phyloP scores from a whole-genome alignment of 2,329 filamentous ascomycete genomes.

The Neoascochyta sp. region DNA sequence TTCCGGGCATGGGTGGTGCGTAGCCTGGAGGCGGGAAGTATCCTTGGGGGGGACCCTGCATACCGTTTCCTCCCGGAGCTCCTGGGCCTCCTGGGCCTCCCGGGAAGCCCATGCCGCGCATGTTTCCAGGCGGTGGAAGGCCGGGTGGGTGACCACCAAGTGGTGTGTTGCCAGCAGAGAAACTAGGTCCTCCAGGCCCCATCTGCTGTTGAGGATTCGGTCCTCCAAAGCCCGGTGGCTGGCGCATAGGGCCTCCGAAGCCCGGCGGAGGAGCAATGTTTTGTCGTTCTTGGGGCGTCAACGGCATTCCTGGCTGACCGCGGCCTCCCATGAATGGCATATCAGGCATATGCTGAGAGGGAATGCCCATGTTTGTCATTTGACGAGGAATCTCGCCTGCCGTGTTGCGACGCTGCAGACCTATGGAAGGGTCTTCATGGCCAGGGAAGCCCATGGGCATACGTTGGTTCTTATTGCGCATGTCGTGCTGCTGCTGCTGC shows the following conservation, averaged over 20 bases:
- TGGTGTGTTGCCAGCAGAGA: constrained; percentile 39
- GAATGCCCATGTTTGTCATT: constrained; percentile 42
- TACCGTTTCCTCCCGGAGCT: constrained; percentile 24
- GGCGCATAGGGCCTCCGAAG: constrained; percentile 35
- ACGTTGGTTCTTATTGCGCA: constrained; percentile 32
- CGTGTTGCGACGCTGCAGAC: constrained; percentile 38
- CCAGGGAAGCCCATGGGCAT: constrained; percentile 32
- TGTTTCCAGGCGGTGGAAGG: constrained; percentile 26
- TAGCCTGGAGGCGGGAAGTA: constrained; percentile 36
- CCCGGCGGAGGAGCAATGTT: constrained; percentile 38
- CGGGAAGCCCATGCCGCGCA: constrained; percentile 28
- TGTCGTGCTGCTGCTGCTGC: constrained; percentile 35
- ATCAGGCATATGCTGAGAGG: constrained; percentile 38
- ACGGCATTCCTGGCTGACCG: constrained; percentile 36
- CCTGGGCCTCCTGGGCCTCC: constrained; percentile 21
- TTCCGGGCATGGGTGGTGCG: constrained; percentile 27
- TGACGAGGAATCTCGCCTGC: constrained; percentile 34
- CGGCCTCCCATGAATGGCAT: constrained; percentile 33
- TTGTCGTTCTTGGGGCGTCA: constrained; percentile 34
- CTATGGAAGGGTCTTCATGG: constrained; percentile 32
- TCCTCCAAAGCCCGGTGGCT: constrained; percentile 35
- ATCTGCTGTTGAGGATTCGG: constrained; percentile 28
- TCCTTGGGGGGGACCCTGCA: constrained; percentile 35
- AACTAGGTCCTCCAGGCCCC: constrained; percentile 30
- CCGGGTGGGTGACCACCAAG: constrained; percentile 37